A percentile compares a stretch with the other conserved stretches of the same genome.
phyloP scores from a whole-genome alignment of 805 yeast genomes.

The Brettanomyces anomalus region DNA sequence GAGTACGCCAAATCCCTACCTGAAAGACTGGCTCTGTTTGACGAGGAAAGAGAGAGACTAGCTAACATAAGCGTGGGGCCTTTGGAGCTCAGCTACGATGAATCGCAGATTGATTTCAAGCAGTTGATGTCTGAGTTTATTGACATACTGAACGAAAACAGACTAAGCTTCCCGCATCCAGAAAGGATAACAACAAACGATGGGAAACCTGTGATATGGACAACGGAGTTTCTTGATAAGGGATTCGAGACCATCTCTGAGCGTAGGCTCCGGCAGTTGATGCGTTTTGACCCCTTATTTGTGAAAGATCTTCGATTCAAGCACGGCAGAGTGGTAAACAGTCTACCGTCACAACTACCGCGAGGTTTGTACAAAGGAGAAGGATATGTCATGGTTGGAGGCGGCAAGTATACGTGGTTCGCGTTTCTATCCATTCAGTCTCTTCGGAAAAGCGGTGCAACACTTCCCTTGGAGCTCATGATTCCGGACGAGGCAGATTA shows the following conservation, averaged over 20 bases:
- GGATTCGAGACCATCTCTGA: conserved; percentile 8
- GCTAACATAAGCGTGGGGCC: background rate
- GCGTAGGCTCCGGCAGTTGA: conserved; percentile 3
- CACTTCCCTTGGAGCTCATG: conserved; percentile 25
- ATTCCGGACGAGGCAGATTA: conserved; percentile 9
- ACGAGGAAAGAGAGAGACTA: background rate
- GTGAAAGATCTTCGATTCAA: conserved; percentile 34
- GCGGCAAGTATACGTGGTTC: conserved; percentile 34
- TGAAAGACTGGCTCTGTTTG: conserved; percentile 3
- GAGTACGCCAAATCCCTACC: conserved; percentile 7
- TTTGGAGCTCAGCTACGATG: background rate
- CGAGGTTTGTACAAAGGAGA: conserved; percentile 17
- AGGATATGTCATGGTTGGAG: conserved; percentile 35
- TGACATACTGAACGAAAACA: conserved; percentile 6
- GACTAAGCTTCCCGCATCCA: conserved; percentile 10
- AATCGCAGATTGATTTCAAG: background rate
- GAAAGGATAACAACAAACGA: conserved; percentile 9
- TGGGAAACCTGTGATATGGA: conserved; percentile 19
- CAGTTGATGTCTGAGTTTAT: conserved; percentile 9
- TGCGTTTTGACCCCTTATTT: conserved; percentile 30
- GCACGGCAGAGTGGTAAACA: conserved; percentile 35
- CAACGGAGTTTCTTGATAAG: conserved; percentile 11
- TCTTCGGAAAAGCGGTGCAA: conserved; percentile 33
- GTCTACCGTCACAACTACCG: conserved; percentile 33
- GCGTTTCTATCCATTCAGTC: conserved; percentile 31